phyloP scores from a whole-genome alignment of 768 basidiomycete species.

The Hericium coralloides region DNA sequence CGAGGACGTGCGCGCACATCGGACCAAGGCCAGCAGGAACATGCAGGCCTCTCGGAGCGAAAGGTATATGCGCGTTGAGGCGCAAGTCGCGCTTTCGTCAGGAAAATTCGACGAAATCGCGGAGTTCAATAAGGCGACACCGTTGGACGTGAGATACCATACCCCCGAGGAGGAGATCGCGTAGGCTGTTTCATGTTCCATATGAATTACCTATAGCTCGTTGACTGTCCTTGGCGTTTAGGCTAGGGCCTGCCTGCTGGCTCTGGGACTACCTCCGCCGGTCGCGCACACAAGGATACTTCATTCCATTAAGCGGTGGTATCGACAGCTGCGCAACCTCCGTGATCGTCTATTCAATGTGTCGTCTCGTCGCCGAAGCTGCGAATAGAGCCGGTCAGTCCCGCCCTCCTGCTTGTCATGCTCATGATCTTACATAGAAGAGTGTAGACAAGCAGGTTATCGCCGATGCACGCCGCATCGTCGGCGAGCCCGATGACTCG shows the following conservation, averaged over 20 bases:
- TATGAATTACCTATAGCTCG: background rate
- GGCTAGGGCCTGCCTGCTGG: constrained; percentile 97
- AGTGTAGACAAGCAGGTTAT: constrained; percentile 72
- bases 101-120: constrained; percentile 61
- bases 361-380: constrained; percentile 79
- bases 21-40: constrained; percentile 74
- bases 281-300: constrained; percentile 90
- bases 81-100: constrained; percentile 68
- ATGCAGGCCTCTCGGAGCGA: constrained; percentile 80
- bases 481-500: constrained; percentile 75
- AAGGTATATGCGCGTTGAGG: constrained; percentile 74
- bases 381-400: constrained; percentile 54
- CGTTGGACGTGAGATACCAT: constrained; percentile 61
- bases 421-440: background rate
- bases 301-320: constrained; percentile 90
- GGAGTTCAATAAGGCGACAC: constrained; percentile 16
- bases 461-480: constrained; percentile 81
- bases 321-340: constrained; percentile 98
- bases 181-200: constrained; percentile 39
- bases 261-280: constrained; percentile 98
- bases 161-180: constrained; percentile 95
- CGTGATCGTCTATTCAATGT: constrained; percentile 95
- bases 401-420: constrained; percentile 14
- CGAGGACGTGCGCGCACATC: constrained; percentile 90
- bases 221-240: constrained; percentile 20